These are phyloP conservation scores for Backusella luteola DNA, from an alignment of 192 early-diverging fungal species.

Conservation along the genomic window DNA sequence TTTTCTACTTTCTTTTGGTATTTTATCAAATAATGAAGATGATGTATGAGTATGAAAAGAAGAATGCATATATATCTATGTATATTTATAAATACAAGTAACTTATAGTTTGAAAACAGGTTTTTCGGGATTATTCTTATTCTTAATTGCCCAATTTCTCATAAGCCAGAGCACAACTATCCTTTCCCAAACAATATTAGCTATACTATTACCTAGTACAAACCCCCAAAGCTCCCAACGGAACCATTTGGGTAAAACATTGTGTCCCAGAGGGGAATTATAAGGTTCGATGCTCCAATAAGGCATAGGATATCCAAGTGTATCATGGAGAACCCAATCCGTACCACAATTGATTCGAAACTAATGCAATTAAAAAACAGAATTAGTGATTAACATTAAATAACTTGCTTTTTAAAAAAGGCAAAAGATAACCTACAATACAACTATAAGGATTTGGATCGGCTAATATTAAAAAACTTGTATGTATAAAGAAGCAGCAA, in stretches of 20 bases:
- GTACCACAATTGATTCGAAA: constrained; percentile 77
- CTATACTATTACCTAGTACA: constrained; percentile 38
- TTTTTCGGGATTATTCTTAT: constrained; percentile 23
- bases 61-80: not conserved
- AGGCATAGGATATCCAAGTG: constrained; percentile 37
- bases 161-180: constrained; percentile 52
- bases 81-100: not conserved
- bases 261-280: constrained; percentile 66
- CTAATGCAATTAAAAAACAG: not conserved
- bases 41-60: not conserved
- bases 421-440: constrained; percentile 5
- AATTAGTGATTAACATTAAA: not conserved
- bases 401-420: not conserved
- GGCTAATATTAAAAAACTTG: constrained; percentile 53
- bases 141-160: constrained; percentile 34
- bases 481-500: constrained; percentile 40
- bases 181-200: constrained; percentile 45
- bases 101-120: constrained; percentile 32
- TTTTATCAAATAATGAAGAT: not conserved
- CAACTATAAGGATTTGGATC: constrained; percentile 55
- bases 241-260: constrained; percentile 64
- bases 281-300: constrained; percentile 51
- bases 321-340: constrained; percentile 27
- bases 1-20: not conserved
- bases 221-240: constrained; percentile 60